phyloP scores from a whole-genome alignment of 2,329 filamentous ascomycete species.

The Diaporthe capsici region DNA sequence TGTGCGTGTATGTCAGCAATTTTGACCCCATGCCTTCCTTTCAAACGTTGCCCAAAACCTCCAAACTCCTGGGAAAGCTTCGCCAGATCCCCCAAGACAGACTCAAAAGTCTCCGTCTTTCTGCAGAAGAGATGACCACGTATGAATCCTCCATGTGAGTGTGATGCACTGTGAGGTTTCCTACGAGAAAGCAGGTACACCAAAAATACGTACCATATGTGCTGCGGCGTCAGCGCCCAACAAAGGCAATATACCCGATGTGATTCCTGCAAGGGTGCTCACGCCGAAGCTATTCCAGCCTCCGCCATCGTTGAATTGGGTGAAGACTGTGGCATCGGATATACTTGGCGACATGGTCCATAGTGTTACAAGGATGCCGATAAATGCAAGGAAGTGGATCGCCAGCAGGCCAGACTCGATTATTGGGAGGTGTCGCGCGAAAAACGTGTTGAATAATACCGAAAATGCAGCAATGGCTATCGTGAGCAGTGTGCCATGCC shows the following conservation, averaged over 20 bases:
- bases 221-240: constrained; percentile 50
- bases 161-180: not conserved
- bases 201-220: constrained; percentile 43
- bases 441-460: constrained; percentile 60
- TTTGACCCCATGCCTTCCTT: not conserved
- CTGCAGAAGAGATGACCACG: not conserved
- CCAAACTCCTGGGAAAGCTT: no score
- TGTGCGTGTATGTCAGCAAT: not conserved
- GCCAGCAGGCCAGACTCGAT: constrained; percentile 59
- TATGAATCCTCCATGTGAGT: not conserved
- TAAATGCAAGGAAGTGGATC: constrained; percentile 59
- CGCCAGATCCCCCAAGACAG: not conserved
- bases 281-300: constrained; percentile 51
- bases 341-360: constrained; percentile 50
- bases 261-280: constrained; percentile 55
- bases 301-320: constrained; percentile 50
- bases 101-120: no score
- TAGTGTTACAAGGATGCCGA: constrained; percentile 57
- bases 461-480: constrained; percentile 57
- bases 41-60: not conserved
- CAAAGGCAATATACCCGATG: constrained; percentile 53
- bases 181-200: not conserved
- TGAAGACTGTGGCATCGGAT: constrained; percentile 48
- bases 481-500: constrained; percentile 60
- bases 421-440: constrained; percentile 55